Percentiles rank a stretch among this genome's conserved stretches.
Evolutionary conservation across 257 asterid genomes (phyloP).

Genomic region (Thymus quinquecostatus): DNA sequence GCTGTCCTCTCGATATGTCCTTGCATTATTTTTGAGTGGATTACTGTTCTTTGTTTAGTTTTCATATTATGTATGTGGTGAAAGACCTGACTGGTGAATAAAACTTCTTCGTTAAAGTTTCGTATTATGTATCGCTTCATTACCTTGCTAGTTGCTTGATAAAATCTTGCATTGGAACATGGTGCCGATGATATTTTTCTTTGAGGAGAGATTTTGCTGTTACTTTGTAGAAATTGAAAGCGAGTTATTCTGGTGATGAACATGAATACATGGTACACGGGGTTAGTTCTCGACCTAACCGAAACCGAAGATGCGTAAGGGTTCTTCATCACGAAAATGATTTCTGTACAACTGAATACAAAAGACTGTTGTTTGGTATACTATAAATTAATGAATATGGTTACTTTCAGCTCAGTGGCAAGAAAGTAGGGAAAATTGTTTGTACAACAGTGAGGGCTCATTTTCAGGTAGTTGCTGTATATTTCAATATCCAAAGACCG

Average conservation of each 20-base stretch:
- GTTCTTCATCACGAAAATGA: background rate
- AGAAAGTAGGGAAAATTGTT: constrained; percentile 5
- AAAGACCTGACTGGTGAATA: constrained; percentile 3
- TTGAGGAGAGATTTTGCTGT: no score
- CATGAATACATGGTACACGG: no score
- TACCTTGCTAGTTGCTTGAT: background rate
- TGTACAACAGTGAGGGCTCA: background rate
- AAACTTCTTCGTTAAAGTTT: background rate
- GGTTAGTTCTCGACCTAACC: no score
- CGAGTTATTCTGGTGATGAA: background rate
- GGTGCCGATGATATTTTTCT: background rate
- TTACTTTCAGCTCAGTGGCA: background rate
- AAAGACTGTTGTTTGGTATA: no score
- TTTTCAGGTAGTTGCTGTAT: background rate
- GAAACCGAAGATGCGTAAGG: no score
- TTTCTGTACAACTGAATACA: background rate
- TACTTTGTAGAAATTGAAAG: no score
- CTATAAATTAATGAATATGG: background rate
- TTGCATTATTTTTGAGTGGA: constrained; percentile 16
- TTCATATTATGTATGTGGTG: background rate
- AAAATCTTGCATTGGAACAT: background rate
- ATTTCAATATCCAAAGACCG: background rate
- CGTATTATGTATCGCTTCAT: no score
- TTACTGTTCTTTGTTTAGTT: background rate
- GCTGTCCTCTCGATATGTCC: constrained; percentile 9